phyloP scores from a whole-genome alignment of 495 filamentous ascomycete species.

The Saxophila tyrrhenica region DNA sequence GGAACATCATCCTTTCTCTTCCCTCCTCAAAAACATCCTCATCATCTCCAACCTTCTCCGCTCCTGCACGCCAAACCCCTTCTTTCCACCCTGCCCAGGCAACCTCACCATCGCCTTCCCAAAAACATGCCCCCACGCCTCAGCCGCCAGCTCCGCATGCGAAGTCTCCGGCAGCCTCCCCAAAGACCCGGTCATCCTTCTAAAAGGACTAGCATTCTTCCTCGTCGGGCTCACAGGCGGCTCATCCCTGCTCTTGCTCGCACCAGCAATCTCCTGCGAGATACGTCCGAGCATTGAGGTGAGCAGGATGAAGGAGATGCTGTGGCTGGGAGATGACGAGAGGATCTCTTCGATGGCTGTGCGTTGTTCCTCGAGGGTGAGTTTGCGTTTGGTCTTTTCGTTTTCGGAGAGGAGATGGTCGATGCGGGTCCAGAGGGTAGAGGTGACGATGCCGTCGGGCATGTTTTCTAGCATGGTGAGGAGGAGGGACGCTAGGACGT shows the following conservation, averaged over 20 bases:
- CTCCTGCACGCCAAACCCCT: neutral
- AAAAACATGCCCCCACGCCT: neutral
- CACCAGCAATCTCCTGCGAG: conserved; percentile 17
- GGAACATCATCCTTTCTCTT: neutral
- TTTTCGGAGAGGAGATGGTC: conserved; percentile 47
- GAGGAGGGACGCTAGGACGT: conserved; percentile 56
- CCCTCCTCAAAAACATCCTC: neutral
- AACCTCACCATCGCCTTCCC: neutral
- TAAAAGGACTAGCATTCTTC: neutral
- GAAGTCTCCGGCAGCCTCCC: conserved; percentile 4
- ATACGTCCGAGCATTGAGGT: conserved; percentile 55
- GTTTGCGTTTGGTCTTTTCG: conserved; percentile 38
- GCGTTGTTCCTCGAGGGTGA: conserved; percentile 51
- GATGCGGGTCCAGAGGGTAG: conserved; percentile 55
- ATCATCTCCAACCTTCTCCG: neutral
- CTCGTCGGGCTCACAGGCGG: conserved; percentile 1
- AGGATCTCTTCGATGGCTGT: conserved; percentile 62
- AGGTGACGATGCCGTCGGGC: conserved; percentile 62
- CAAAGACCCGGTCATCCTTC: conserved; percentile 5
- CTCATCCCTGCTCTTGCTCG: neutral
- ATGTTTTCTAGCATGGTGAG: conserved; percentile 59
- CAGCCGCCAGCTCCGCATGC: neutral
- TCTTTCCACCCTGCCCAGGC: neutral
- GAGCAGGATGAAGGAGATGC: conserved; percentile 76
- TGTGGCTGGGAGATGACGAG: conserved; percentile 58